Percentiles rank a stretch among this genome's conserved stretches.
Conservation (phyloP, 352 stramenopile species). For the Phytophthora brassicae region DNA sequence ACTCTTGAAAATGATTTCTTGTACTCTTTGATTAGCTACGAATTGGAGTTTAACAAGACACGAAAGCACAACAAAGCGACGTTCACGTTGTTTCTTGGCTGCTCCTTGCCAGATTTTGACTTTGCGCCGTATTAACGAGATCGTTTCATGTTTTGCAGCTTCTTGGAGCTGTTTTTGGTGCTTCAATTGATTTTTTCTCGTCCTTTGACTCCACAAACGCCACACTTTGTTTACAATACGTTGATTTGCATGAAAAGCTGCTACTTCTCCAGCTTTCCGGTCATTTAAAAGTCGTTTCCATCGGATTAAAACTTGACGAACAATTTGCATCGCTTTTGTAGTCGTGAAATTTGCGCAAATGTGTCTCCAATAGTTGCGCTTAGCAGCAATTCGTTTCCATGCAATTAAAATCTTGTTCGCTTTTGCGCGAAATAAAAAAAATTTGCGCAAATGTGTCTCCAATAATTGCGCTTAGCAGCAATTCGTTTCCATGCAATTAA, state of each 20-base stretch:
- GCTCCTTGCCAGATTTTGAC: conserved; percentile 22
- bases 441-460: conserved; percentile 24
- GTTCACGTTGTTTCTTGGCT: conserved; percentile 32
- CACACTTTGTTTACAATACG: conserved; percentile 4
- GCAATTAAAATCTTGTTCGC: too few species aligned
- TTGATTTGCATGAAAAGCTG: conserved; percentile 13
- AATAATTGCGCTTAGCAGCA: conserved; percentile 22
- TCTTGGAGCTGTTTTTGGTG: conserved; percentile 11
- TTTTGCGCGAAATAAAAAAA: too few species aligned
- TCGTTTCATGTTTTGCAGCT: conserved; percentile 8
- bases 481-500: conserved; percentile 27
- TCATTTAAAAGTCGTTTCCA: conserved; percentile 27
- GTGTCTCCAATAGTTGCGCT: conserved; percentile 29
- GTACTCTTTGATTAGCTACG: conserved; percentile 11
- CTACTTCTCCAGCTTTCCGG: conserved; percentile 4
- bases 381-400: conserved; percentile 29
- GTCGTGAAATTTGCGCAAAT: conserved; percentile 16
- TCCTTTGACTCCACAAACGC: conserved; percentile 10
- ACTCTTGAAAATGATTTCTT: conserved; percentile 20
- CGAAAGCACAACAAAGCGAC: conserved; percentile 46
- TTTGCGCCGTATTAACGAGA: conserved; percentile 1
- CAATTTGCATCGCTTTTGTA: conserved; percentile 1
- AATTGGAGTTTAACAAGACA: conserved; percentile 55
- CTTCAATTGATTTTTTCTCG: background rate
- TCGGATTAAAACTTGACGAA: conserved; percentile 14